A percentile compares a stretch with the other conserved stretches of the same genome.
These are phyloP conservation scores for Penicillium olsonii DNA, from an alignment of 2,329 filamentous ascomycete genomes.

Conservation along the genomic window DNA sequence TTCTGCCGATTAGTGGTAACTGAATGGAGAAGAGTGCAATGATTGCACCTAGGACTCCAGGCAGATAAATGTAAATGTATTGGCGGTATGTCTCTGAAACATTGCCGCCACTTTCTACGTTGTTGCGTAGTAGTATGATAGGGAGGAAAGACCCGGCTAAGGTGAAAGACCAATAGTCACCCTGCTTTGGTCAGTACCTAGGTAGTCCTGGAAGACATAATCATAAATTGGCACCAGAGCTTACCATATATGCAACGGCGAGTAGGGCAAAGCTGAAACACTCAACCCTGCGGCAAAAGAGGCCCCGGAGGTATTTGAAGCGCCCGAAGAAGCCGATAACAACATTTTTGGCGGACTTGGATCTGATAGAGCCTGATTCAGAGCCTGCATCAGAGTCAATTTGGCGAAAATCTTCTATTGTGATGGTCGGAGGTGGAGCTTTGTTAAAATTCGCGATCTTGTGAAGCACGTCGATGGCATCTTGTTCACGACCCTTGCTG, in stretches of 20 bases:
- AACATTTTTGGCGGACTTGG: not conserved
- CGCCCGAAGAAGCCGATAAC: constrained; percentile 1
- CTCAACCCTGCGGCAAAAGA: constrained; percentile 5
- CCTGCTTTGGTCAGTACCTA: not conserved
- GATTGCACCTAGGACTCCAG: constrained; percentile 13
- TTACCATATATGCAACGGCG: constrained; percentile 8
- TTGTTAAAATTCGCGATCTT: constrained; percentile 15
- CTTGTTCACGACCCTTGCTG: constrained; percentile 10
- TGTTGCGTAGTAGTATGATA: constrained; percentile 9
- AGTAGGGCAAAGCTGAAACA: constrained; percentile 10
- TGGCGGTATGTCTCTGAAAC: constrained; percentile 13
- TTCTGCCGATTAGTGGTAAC: constrained; percentile 11
- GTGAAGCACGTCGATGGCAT: constrained; percentile 13
- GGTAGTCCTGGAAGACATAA: no score
- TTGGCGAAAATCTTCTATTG: constrained; percentile 7
- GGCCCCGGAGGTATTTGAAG: not conserved
- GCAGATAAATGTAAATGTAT: constrained; percentile 17
- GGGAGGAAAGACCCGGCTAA: constrained; percentile 12
- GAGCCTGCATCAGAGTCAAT: not conserved
- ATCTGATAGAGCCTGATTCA: not conserved
- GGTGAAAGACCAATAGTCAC: constrained; percentile 17
- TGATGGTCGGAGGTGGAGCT: constrained; percentile 7
- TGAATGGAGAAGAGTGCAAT: constrained; percentile 14
- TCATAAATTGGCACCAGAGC: not conserved
- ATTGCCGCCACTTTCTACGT: constrained; percentile 12